These are phyloP conservation scores for Trichoderma sp. DNA, from an alignment of 2,329 filamentous ascomycete species.

Conservation along the genomic window DNA sequence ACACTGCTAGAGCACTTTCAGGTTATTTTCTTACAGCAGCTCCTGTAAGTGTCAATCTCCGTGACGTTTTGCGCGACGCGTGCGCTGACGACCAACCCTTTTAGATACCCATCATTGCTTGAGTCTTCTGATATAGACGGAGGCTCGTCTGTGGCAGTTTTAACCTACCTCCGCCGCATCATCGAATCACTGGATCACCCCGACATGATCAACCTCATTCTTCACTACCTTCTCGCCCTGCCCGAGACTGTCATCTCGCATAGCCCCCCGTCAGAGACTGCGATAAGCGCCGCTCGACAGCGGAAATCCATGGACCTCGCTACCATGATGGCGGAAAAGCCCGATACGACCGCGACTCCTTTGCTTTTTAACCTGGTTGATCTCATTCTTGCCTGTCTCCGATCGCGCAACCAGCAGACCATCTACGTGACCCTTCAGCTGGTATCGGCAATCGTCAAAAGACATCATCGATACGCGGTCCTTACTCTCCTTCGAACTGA, in stretches of 20 bases:
- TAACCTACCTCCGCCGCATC: slow-evolving; percentile 88
- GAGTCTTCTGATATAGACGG: slow-evolving; percentile 97
- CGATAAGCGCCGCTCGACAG: slow-evolving; percentile 67
- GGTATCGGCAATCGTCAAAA: slow-evolving; percentile 77
- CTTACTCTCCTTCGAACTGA: slow-evolving; percentile 70
- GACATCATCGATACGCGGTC: slow-evolving; percentile 84
- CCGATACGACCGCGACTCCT: slow-evolving; percentile 72
- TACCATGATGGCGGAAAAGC: slow-evolving; percentile 71
- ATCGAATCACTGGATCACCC: slow-evolving; percentile 88
- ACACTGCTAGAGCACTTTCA: slow-evolving; percentile 96
- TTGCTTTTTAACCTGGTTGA: slow-evolving; percentile 91
- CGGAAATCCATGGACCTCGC: slow-evolving; percentile 87
- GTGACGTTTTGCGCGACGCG: neutral
- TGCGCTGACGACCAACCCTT: neutral
- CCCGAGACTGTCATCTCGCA: slow-evolving; percentile 51
- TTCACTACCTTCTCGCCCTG: slow-evolving; percentile 86
- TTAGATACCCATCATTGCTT: slow-evolving; percentile 86
- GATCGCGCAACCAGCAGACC: slow-evolving; percentile 82
- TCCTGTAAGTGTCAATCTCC: slow-evolving; percentile 64
- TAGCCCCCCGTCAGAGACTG: slow-evolving; percentile 42
- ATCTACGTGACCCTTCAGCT: slow-evolving; percentile 85
- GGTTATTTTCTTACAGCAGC: slow-evolving; percentile 89
- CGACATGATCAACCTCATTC: slow-evolving; percentile 88
- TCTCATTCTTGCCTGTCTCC: slow-evolving; percentile 78
- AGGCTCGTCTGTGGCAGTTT: slow-evolving; percentile 90